Conservation (phyloP, 2,329 filamentous ascomycete genomes). For the Microsporum canis region DNA sequence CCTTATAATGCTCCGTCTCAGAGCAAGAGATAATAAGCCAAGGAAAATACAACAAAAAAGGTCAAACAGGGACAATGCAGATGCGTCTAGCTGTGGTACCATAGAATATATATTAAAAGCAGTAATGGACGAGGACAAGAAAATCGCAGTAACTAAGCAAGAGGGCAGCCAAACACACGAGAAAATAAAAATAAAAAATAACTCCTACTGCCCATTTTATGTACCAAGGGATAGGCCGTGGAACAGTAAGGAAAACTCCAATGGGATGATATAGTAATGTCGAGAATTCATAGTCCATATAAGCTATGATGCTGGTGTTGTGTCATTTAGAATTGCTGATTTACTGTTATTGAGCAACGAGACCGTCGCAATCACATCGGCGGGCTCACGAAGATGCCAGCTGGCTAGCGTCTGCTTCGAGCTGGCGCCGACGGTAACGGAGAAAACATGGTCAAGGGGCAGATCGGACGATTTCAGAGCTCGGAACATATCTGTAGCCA, state of each 20-base stretch:
- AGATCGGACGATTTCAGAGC: slow-evolving; percentile 52
- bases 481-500: slow-evolving; percentile 59
- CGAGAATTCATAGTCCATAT: neutral
- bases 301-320: neutral
- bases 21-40: neutral
- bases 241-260: neutral
- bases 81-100: neutral
- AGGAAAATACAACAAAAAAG: neutral
- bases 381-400: slow-evolving; percentile 80
- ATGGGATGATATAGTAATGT: neutral
- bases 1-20: neutral
- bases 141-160: neutral
- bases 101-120: neutral
- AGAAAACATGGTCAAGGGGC: slow-evolving; percentile 61
- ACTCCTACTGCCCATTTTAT: neutral
- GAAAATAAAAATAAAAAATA: neutral
- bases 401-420: slow-evolving; percentile 83
- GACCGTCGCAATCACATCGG: slow-evolving; percentile 66
- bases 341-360: slow-evolving; percentile 41
- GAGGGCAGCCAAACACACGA: no score
- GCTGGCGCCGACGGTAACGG: slow-evolving; percentile 81
- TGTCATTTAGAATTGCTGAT: neutral
- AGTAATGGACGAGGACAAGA: neutral
- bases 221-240: neutral
- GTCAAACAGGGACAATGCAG: neutral